Evolutionary conservation across 768 basidiomycete genomes (phyloP).

Genomic region (Hericium coralloides): DNA sequence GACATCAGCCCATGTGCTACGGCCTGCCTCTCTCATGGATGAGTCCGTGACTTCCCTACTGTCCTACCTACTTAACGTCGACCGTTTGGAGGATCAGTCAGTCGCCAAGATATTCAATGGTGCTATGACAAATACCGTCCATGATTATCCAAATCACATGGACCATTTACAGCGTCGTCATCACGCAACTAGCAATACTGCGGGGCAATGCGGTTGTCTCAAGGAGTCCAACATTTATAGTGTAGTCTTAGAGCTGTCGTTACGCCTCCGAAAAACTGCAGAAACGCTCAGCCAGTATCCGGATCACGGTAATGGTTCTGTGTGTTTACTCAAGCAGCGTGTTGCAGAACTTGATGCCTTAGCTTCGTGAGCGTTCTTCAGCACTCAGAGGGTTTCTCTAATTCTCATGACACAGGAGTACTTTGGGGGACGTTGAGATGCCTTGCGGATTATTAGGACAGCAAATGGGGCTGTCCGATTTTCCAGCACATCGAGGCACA

Average conservation of each 20-base stretch:
- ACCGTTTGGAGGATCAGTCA: background rate
- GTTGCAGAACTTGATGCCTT: slow-evolving; percentile 43
- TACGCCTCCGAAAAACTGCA: slow-evolving; percentile 51
- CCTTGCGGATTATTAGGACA: no score
- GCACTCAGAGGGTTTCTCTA: no score
- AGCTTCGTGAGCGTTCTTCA: slow-evolving; percentile 34
- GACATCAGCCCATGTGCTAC: no score
- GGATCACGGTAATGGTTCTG: slow-evolving; percentile 24
- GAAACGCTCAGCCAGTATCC: slow-evolving; percentile 42
- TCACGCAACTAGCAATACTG: background rate
- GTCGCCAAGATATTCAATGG: background rate
- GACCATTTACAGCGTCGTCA: background rate
- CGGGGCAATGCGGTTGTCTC: slow-evolving; percentile 48
- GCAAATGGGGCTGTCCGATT: no score
- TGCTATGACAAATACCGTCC: background rate
- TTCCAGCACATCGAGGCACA: no score
- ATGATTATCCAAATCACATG: background rate
- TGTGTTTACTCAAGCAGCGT: slow-evolving; percentile 33
- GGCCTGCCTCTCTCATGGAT: background rate
- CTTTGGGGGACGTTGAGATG: background rate
- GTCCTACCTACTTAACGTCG: background rate
- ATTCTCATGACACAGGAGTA: background rate
- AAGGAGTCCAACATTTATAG: slow-evolving; percentile 45
- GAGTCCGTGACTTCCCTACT: background rate
- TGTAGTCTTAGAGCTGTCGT: slow-evolving; percentile 55